Conservation (phyloP, 2,329 filamentous ascomycete genomes). For the Pseudogymnoascus sp. region DNA sequence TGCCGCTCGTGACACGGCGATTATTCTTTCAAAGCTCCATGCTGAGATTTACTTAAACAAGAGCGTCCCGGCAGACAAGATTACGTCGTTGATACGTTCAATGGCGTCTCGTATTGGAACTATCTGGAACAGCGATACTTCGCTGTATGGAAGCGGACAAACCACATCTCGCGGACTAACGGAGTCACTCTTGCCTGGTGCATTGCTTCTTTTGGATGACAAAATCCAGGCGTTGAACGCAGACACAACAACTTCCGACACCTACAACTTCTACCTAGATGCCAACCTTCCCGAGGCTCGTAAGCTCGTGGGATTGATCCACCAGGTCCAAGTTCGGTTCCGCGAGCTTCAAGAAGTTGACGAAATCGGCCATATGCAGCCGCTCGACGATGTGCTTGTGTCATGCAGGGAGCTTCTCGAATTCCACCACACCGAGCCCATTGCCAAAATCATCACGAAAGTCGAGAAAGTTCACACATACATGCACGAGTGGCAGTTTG, state of each 20-base stretch:
- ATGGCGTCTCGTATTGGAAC: constrained; percentile 21
- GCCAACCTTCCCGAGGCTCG: constrained; percentile 68
- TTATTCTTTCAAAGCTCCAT: constrained; percentile 55
- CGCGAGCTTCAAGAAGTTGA: constrained; percentile 57
- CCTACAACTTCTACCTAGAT: constrained; percentile 87
- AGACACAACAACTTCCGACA: constrained; percentile 29
- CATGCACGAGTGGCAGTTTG: constrained; percentile 88
- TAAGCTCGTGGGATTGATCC: constrained; percentile 60
- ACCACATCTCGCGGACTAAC: constrained; percentile 28
- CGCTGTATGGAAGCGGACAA: constrained; percentile 19
- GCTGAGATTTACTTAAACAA: constrained; percentile 29
- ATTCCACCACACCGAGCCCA: constrained; percentile 69
- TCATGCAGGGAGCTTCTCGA: constrained; percentile 68
- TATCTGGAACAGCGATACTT: constrained; percentile 12
- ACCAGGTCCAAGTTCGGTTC: constrained; percentile 64
- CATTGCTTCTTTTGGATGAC: constrained; percentile 57
- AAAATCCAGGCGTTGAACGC: constrained; percentile 42
- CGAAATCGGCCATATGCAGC: constrained; percentile 66
- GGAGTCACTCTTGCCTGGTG: constrained; percentile 53
- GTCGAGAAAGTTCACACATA: constrained; percentile 79
- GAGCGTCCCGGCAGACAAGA: constrained; percentile 17
- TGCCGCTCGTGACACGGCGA: constrained; percentile 29
- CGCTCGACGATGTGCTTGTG: constrained; percentile 64
- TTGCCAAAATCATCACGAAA: constrained; percentile 78
- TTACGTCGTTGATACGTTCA: constrained; percentile 22